Evolutionary conservation across 2,329 filamentous ascomycete species (phyloP), one percentile per base, ranked within the genome.

Genomic region (Cytospora schulzeri): DNA sequence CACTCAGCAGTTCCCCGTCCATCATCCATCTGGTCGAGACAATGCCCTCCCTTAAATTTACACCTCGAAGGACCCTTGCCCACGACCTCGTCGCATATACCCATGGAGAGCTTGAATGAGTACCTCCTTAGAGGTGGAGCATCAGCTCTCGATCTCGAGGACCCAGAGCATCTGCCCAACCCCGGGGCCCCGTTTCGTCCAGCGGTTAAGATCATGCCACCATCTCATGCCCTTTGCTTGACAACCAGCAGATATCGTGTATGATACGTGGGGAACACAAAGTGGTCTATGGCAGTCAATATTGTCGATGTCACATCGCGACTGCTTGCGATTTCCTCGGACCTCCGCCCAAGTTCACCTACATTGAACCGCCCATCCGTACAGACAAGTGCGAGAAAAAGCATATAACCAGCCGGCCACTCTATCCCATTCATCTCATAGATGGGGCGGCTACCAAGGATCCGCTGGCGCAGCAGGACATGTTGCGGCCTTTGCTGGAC

Each of bases 401-500:
- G n/a, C n/a, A n/a, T n/a, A n/a, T n/a, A n/a, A n/a, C n/a, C n/a
- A n/a, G n/a, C n/a, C n/a, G n/a, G n/a, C n/a, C n/a, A n/a, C 31
- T 41, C 31, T 15, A 57, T 57, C 54, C 3, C 31, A 28, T 19
- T n/a, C 6, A 57, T 31, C 33, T 41, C 31, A 2, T 29, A 28
- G 38, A 12, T n/a, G n/a, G n/a, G n/a, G 31, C 38, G 3, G 31
- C 53, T 60, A n/a, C 31, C n/a, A 17, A 41, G 28, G 22, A 53
- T 53, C 57, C 48, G 12, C 9, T 31, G 12, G 24, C 22, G 48
- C 50, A 60, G 6, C 53, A 4, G 57, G 48, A 53, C 24, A 45
- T 53, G 22, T n/a, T 60, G 17, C 22, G n/a, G 29, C 57, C 48
- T 28, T 60, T 41, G 29, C 67, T 68, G 56, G 28, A 33, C 26